phyloP scores from a whole-genome alignment of 371 early-diverging fungal species.

The Circinella minor region DNA sequence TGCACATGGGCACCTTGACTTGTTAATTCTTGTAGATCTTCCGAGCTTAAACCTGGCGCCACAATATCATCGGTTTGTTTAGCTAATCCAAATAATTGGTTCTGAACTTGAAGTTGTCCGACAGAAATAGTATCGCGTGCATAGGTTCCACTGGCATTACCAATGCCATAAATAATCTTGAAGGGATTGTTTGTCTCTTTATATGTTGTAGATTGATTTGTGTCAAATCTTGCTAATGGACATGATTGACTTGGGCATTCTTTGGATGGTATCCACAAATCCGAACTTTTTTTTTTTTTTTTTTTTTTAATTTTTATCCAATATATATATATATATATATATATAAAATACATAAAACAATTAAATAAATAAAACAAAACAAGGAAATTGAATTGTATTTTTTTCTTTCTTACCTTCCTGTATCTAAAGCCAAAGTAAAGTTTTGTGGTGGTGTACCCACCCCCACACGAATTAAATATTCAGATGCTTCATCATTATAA shows the following conservation, averaged over 20 bases:
- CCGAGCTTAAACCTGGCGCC: constrained; percentile 42
- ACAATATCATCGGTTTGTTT: constrained; percentile 50
- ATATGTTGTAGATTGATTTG: constrained; percentile 55
- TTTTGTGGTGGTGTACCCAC: constrained; percentile 41
- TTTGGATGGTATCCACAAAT: constrained; percentile 49
- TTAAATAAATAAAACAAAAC: not conserved
- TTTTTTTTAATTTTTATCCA: too few relatives aligned
- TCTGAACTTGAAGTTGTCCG: constrained; percentile 41
- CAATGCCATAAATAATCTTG: constrained; percentile 65
- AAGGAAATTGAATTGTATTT: not conserved
- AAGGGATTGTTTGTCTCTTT: constrained; percentile 45
- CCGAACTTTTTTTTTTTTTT: too few relatives aligned
- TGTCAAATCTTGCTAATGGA: constrained; percentile 48
- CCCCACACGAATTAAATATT: constrained; percentile 27
- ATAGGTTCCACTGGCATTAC: constrained; percentile 61
- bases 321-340: too few relatives aligned
- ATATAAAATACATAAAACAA: constrained; percentile 15
- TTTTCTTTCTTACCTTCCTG: constrained; percentile 37
- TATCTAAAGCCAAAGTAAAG: constrained; percentile 40
- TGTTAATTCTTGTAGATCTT: not conserved
- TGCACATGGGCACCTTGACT: not conserved
- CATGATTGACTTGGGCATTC: constrained; percentile 27
- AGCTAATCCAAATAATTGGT: constrained; percentile 63
- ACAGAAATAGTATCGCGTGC: constrained; percentile 57
- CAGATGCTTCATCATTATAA: constrained; percentile 34